These are phyloP conservation scores for Mycosphaerelloides madeirae DNA, from an alignment of 2,329 filamentous ascomycete genomes.

Conservation along the genomic window DNA sequence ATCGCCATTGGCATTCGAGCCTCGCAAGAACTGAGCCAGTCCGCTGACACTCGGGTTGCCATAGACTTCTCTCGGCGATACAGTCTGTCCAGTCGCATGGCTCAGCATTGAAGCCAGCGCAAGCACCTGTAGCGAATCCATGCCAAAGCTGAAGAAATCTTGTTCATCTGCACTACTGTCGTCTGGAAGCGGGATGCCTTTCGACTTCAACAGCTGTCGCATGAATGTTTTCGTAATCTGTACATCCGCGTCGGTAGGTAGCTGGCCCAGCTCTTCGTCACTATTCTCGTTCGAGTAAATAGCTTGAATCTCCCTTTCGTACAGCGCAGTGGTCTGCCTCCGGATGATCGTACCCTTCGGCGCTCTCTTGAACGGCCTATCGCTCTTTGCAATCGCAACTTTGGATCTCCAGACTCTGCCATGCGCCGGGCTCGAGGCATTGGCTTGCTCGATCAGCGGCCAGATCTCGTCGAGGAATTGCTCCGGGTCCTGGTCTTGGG, in stretches of 20 bases:
- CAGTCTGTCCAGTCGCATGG: conserved; percentile 16
- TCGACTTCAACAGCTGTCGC: conserved; percentile 13
- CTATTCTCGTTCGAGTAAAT: conserved; percentile 37
- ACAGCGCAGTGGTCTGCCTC: conserved; percentile 28
- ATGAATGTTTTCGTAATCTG: conserved; percentile 16
- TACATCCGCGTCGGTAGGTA: conserved; percentile 13
- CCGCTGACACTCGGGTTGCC: conserved; percentile 28
- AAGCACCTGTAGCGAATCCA: conserved; percentile 34
- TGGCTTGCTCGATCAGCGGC: conserved; percentile 15
- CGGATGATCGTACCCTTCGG: conserved; percentile 16
- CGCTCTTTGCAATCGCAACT: conserved; percentile 41
- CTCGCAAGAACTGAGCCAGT: conserved; percentile 21
- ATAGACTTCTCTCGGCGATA: conserved; percentile 31
- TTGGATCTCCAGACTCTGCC: conserved; percentile 42
- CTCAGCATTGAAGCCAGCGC: conserved; percentile 25
- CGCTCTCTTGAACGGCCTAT: conserved; percentile 41
- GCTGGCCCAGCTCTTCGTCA: conserved; percentile 11
- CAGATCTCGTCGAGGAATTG: conserved; percentile 16
- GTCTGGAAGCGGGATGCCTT: conserved; percentile 11
- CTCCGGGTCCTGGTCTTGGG: conserved; percentile 12
- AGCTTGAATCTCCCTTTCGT: conserved; percentile 44
- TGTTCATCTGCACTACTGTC: conserved; percentile 21
- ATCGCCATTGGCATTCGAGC: conserved; percentile 1
- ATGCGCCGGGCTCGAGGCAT: conserved; percentile 26
- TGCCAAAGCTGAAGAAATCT: conserved; percentile 33